Evolutionary conservation across 2,329 filamentous ascomycete species (phyloP), one percentile per base, ranked within the genome.

Genomic region (Allantophomopsis cytisporea): DNA sequence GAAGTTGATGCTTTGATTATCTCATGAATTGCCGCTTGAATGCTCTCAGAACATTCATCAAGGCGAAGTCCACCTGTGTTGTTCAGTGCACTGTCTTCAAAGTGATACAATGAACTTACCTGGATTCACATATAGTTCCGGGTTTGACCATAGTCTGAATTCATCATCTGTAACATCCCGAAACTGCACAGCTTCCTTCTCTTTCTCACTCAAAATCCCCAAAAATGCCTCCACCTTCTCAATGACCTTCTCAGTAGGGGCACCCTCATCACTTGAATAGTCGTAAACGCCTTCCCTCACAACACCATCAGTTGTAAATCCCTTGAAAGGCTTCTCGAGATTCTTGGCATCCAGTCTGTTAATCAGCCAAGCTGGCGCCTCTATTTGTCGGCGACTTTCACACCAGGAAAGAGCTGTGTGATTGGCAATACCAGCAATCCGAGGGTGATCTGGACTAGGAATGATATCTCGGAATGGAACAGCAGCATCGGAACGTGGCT

Each of bases 291-390:
- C 16, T 14, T 17, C 14, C 15, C 31, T 34, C 31, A 34, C 31
- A 34, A 28, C 23, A 13, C 51, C 53, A 43, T 55, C 52, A 4
- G 44, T 44, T 33, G 53, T 54, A 33, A 55, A 50, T 8, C 53
- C 53, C 21, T 47, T 49, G 21, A 51, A 55, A 15, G 52, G 51
- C 20, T 44, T 44, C 38, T 54, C 51, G n/a, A 54, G 31, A 28
- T 28, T 53, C 44, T 49, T 51, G 31, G 47, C 50, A 23, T 53
- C 50, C 34, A 54, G 39, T 5, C 50, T 44, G 39, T 52, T 50
- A 39, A 54, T 54, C 43, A 54, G 39, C 52, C 52, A 54, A 13
- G 50, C 50, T 7, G 52, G 50, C 2, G 50, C 52, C 15, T 52
- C 50, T 33, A 54, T 53, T 38, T 52, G 45, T 31, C 50, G 49